Base-by-base conservation (phyloP, 192 early-diverging fungal species). In the Dispira simplex region DNA sequence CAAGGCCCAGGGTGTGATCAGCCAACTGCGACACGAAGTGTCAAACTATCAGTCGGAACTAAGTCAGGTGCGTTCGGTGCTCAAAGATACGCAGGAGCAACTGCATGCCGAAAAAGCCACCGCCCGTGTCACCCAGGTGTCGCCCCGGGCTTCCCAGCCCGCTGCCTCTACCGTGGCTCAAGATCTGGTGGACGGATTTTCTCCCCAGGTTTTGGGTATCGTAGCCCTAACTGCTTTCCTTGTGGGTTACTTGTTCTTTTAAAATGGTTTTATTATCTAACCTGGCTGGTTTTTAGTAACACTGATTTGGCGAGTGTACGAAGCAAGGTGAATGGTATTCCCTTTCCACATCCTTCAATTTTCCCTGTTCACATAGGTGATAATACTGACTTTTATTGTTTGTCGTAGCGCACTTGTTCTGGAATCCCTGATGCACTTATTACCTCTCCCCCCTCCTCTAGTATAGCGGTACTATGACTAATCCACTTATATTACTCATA, bases 161-260 rank as follows among this genome's bases (percentile, higher is more conserved):
- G 64, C 67, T 43, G 55, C 55, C 14, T 59, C 62, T 51, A 63
- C 70, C 71, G 69, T 65, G 8, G 59, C 69, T 11, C 66, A 69
- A 16, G 49, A 67, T 65, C 72, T 48, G 66, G 66, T 76, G 52
- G 84, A 84, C 62, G 82, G 83, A 0, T 79, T 85, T 39, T 83
- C 83, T 28, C 71, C 81, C 39, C 81, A 78, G 63, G 78, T 82
- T 1, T 76, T 88, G 0, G 71, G 71, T 43, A 75, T 76, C 28
- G 77, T 85, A 11, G 81, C 84, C 1, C 49, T 78, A 2, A 65
- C 77, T 44, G 77, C 81, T 13, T 83, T 87, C 70, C 64, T 87
- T 56, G 66, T 83, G 56, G 80, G 79, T 13, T 82, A 79, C 66
- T 67, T 87, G 39, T 81, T 87, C 70, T 85, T 85, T 53, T 87